Base-by-base conservation (phyloP, 2,329 filamentous ascomycete species). In the Onygenales sp. region DNA sequence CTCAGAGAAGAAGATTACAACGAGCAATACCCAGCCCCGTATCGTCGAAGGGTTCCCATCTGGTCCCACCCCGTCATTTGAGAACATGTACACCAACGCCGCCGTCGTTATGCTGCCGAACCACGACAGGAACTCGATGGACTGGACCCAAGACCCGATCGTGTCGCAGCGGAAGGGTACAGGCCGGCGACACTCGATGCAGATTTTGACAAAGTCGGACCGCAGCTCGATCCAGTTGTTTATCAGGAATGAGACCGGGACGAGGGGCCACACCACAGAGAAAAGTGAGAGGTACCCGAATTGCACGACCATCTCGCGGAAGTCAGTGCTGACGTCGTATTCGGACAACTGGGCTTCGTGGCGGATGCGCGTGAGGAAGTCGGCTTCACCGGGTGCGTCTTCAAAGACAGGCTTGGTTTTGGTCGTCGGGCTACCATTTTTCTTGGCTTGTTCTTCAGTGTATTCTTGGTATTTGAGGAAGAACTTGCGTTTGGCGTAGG, bases 151-250 rank as follows among this genome's bases (percentile, higher is more conserved):
- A 0, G 93, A 91, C 0, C 93, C 93, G 60, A 98, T 97, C 1
- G 88, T 93, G 71, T 97, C 93, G 1, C 89, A 84, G 51, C 93
- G 83, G 80, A 87, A 89, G 0, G 93, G 93, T 39, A 88, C 88
- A 0, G 93, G 93, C 3, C 93, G 84, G 63, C 92, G 86, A 76
- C 88, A 91, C 68, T 91, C 86, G 47, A 89, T 78, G 53, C 90
- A 90, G 62, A 97, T 95, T 70, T 98, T 98, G 73, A 95, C 80
- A 2, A 92, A 91, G 65, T 98, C 93, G 0, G 88, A 88, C 42
- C 93, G 87, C 40, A 97, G 80, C 67, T 97, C 93, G 54, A 98
- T 75, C 90, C 92, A 97, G 73, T 97, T 94, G 73, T 97, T 97
- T 69, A 93, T 75, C 10, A 97, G 74, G 74, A 97, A 97, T 1